Percentiles rank a stretch among this genome's conserved stretches.
phyloP scores from a whole-genome alignment of 306 rosid genomes.

The Cajanus cajan region DNA sequence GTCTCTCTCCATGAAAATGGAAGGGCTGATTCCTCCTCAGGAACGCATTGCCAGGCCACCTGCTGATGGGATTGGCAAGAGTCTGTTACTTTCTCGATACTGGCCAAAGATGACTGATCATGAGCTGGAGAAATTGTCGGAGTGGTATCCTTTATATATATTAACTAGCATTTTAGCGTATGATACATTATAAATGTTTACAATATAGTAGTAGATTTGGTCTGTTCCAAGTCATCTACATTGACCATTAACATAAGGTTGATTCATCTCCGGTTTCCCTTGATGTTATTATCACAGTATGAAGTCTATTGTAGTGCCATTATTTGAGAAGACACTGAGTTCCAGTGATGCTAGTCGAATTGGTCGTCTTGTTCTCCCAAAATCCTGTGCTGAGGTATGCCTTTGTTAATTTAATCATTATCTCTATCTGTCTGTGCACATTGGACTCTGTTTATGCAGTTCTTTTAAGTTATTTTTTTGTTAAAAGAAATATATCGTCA shows the following conservation, averaged over 20 bases:
- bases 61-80: slow-evolving; percentile 77
- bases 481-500: slow-evolving; percentile 3
- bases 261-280: slow-evolving; percentile 44
- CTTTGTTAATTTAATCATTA: background rate
- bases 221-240: slow-evolving; percentile 2
- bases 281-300: slow-evolving; percentile 59
- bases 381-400: slow-evolving; percentile 96
- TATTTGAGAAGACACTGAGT: slow-evolving; percentile 93
- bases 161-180: background rate
- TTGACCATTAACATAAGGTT: background rate
- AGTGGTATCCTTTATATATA: slow-evolving; percentile 71
- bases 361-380: slow-evolving; percentile 96
- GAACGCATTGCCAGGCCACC: slow-evolving; percentile 75
- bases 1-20: slow-evolving; percentile 49
- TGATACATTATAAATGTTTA: background rate
- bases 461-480: background rate
- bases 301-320: slow-evolving; percentile 85
- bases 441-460: background rate
- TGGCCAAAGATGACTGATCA: slow-evolving; percentile 93
- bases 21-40: slow-evolving; percentile 45
- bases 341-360: slow-evolving; percentile 98
- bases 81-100: slow-evolving; percentile 82
- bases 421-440: background rate
- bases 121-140: slow-evolving; percentile 80
- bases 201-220: background rate